Conservation (phyloP, 768 basidiomycete species). For the Cantharellus cinnabarinus region DNA sequence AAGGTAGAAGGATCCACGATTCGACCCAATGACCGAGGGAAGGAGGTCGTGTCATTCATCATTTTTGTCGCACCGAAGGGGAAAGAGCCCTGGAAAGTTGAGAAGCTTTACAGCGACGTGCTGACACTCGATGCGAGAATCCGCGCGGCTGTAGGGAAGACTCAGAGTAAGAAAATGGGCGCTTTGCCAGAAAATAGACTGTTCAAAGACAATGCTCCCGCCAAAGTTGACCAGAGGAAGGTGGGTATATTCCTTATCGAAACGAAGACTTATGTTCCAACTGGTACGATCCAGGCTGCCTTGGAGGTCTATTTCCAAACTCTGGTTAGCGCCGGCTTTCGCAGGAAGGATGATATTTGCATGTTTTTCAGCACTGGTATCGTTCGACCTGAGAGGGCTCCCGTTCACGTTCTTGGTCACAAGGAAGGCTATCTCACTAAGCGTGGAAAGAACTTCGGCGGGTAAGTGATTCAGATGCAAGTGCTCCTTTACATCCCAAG, state of each 20-base stretch:
- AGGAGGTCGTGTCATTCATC: conserved; percentile 80
- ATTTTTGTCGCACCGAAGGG: conserved; percentile 52
- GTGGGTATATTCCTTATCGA: conserved; percentile 23
- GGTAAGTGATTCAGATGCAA: conserved; percentile 17
- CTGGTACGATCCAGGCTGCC: conserved; percentile 11
- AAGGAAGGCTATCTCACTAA: conserved; percentile 95
- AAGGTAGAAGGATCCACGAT: conserved; percentile 66
- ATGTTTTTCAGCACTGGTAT: conserved; percentile 85
- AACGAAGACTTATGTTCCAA: not conserved
- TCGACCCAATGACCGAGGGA: conserved; percentile 71
- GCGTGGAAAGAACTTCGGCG: conserved; percentile 92
- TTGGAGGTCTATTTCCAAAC: conserved; percentile 75
- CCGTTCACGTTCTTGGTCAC: conserved; percentile 61
- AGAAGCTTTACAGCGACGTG: conserved; percentile 89
- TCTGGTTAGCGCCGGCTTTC: conserved; percentile 59
- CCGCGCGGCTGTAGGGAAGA: conserved; percentile 32
- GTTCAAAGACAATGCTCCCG: conserved; percentile 94
- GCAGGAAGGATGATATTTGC: conserved; percentile 76
- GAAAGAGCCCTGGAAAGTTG: conserved; percentile 53
- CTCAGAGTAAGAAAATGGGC: conserved; percentile 54
- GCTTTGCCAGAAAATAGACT: conserved; percentile 76
- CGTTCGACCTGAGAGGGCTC: conserved; percentile 51
- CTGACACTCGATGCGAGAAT: conserved; percentile 69
- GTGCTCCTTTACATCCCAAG: not conserved
- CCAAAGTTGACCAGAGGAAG: conserved; percentile 91